Evolutionary conservation across 345 rosid species (phyloP), one percentile per base, ranked within the genome.

Genomic region (Reutealis trisperma): DNA sequence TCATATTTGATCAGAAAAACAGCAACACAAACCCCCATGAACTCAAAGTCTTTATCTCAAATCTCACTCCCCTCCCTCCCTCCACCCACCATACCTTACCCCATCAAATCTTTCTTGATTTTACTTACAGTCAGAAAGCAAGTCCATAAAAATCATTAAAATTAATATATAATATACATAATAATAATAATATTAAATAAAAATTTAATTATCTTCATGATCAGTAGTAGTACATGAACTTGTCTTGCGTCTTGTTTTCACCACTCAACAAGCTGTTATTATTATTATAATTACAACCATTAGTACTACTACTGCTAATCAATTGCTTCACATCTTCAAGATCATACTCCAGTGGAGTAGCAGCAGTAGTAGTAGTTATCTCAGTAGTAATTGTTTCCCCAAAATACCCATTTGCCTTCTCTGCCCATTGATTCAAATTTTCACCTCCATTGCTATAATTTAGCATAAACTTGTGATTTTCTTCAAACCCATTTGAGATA

Each of bases 311-410:
- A 34, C 70, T 72, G 82, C 78, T 88, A 77, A 91, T 85, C 86
- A 87, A 78, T 75, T 85, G 87, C 90, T 89, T 92, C 79, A 90
- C 89, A 77, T 90, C 91, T 79, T 88, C 97, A 62, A 81, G 81
- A 14, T 76, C 87, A 79, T 75, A 81, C 5, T 70, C 83, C 69
- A 77, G 73, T 72, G 85, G 78, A 15, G 71, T 81, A 12, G 37
- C 25, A 45, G 51, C 11, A 47, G 45, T 42, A 42, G 9, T 42
- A 15, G 71, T 80, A 4, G 57, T 25, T 6, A 15, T 8, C 10
- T 68, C 80, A 12, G 58, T 49, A 47, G 14, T 10, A 47, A 12
- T 47, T 1, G 14, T 47, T 77, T 84, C 89, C 63, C 85, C 85
- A 63, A 58, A 79, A 70, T 76, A 77, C 77, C 86, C 88, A 63